Evolutionary conservation across 345 rosid genomes (phyloP).

Genomic region (Sonneratia caseolaris): DNA sequence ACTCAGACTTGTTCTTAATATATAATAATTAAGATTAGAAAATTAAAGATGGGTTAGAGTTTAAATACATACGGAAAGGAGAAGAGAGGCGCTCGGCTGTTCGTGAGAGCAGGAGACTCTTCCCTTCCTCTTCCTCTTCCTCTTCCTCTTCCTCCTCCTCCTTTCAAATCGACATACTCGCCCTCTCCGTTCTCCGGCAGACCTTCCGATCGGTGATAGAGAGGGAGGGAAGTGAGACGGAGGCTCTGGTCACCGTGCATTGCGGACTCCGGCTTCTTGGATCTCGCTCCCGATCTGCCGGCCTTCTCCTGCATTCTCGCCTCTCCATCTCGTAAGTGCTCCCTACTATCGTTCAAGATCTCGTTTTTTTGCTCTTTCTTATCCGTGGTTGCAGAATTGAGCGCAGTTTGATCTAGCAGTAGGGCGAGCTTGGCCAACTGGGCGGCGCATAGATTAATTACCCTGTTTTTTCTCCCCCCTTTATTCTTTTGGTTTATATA

Average conservation of each 20-base stretch:
- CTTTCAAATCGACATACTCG: conserved; percentile 1
- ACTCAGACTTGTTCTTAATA: not conserved
- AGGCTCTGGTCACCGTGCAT: conserved; percentile 1
- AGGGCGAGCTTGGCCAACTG: not conserved
- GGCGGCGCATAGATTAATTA: not conserved
- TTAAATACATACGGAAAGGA: not conserved
- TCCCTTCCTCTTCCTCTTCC: too few species aligned
- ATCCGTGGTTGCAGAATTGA: not conserved
- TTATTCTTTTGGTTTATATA: not conserved
- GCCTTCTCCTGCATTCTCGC: conserved; percentile 9
- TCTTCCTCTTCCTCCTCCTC: too few species aligned
- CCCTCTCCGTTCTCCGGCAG: not conserved
- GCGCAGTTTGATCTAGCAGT: not conserved
- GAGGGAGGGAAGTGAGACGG: not conserved
- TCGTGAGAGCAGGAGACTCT: not conserved
- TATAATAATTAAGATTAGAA: not conserved
- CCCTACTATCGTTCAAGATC: not conserved
- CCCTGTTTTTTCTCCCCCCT: not conserved
- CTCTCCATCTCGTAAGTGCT: conserved; percentile 1
- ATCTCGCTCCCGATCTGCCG: conserved; percentile 12
- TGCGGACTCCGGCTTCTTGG: not conserved
- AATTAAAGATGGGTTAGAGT: not conserved
- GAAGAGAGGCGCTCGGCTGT: not conserved
- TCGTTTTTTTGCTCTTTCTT: not conserved
- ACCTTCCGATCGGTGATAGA: conserved; percentile 6